phyloP scores from a whole-genome alignment of 176 grass and related monocot genomes.

The Oryza brachyantha region DNA sequence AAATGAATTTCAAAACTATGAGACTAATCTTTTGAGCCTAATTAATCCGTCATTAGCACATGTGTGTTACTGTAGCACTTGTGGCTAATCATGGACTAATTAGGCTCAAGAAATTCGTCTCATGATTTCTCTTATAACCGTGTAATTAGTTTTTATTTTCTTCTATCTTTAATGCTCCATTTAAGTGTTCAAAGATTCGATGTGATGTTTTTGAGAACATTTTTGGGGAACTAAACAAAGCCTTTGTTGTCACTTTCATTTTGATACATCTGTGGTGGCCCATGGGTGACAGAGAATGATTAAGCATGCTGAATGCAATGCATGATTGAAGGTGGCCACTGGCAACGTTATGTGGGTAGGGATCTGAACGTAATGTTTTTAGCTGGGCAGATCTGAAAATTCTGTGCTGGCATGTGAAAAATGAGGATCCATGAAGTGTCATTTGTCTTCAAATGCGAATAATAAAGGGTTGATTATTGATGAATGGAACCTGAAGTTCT shows the following conservation, averaged over 20 bases:
- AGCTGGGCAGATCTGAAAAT: not conserved
- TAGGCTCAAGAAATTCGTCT: too few species aligned
- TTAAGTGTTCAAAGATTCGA: too few species aligned
- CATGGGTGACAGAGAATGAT: conserved; percentile 15
- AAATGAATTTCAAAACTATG: too few species aligned
- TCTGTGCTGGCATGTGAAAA: not conserved
- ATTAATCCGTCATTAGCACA: too few species aligned
- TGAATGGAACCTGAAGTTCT: conserved; percentile 5
- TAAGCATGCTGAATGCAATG: conserved; percentile 5
- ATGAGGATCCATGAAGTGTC: conserved; percentile 3
- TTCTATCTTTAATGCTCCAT: too few species aligned
- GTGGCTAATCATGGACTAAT: too few species aligned
- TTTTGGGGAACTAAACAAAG: too few species aligned
- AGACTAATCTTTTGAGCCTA: too few species aligned
- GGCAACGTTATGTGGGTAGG: not conserved
- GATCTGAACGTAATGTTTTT: not conserved
- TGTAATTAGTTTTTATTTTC: too few species aligned
- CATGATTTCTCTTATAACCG: too few species aligned
- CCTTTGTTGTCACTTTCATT: not conserved
- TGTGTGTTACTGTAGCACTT: too few species aligned
- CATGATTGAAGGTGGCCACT: conserved; percentile 24
- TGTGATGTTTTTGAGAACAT: too few species aligned
- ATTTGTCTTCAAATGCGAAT: not conserved
- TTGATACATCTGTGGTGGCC: conserved; percentile 25
- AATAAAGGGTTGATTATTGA: not conserved